phyloP scores from a whole-genome alignment of 2,329 filamentous ascomycete species.

The Cordyceps farinosa region DNA sequence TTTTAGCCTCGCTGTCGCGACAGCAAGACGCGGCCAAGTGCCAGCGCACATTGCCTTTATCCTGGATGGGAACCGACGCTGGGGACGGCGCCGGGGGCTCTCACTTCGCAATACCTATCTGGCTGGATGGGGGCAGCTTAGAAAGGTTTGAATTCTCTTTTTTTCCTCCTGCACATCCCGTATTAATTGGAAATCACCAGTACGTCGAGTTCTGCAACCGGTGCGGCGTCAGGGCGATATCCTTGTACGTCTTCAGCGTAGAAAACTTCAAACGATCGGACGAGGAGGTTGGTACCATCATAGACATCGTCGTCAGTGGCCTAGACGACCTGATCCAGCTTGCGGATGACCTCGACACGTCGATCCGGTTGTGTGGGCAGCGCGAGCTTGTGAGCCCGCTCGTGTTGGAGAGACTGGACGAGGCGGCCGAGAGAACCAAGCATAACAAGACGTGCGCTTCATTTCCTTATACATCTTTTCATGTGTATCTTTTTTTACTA shows the following conservation, averaged over 20 bases:
- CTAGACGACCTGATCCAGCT: constrained; percentile 79
- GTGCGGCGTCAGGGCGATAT: constrained; percentile 83
- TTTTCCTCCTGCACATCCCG: constrained; percentile 71
- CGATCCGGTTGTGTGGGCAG: constrained; percentile 74
- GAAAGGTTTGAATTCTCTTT: constrained; percentile 40
- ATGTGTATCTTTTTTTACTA: background rate
- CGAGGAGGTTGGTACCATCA: constrained; percentile 85
- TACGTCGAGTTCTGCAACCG: constrained; percentile 50
- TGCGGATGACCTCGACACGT: constrained; percentile 77
- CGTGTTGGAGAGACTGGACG: constrained; percentile 75
- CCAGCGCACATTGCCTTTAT: background rate
- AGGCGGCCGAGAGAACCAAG: constrained; percentile 73
- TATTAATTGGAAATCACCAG: constrained; percentile 44
- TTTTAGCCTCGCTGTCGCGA: background rate
- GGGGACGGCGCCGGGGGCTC: constrained; percentile 77
- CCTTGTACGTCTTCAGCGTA: constrained; percentile 91
- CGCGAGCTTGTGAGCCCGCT: constrained; percentile 72
- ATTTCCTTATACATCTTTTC: background rate
- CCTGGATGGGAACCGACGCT: constrained; percentile 80
- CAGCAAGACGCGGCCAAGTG: background rate
- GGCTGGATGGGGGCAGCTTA: constrained; percentile 83
- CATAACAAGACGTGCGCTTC: constrained; percentile 63
- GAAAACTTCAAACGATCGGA: constrained; percentile 92
- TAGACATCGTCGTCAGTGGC: constrained; percentile 90
- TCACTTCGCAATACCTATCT: constrained; percentile 86